Evolutionary conservation across 2,329 filamentous ascomycete genomes (phyloP).

Genomic region (Aspergillus brunneoviolaceus): DNA sequence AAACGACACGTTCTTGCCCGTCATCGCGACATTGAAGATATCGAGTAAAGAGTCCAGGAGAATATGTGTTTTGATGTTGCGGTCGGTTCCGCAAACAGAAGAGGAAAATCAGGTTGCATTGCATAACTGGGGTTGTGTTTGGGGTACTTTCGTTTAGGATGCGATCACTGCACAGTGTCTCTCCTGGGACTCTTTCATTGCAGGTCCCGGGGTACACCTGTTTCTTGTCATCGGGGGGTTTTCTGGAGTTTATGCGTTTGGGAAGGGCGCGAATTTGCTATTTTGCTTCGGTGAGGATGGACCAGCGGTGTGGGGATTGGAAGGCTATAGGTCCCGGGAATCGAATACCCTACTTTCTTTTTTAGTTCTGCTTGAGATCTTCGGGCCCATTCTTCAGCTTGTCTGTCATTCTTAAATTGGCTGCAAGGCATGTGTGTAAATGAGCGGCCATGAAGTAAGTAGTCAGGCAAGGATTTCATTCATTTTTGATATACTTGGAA

Average conservation of each 20-base stretch:
- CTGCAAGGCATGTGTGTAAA: background rate
- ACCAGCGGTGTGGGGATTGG: background rate
- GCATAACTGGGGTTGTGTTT: conserved; percentile 15
- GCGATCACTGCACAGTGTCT: conserved; percentile 1
- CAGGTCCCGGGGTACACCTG: background rate
- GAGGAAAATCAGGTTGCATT: conserved; percentile 14
- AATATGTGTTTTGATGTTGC: background rate
- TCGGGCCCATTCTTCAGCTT: background rate
- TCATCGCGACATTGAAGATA: conserved; percentile 58
- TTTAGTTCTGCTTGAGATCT: background rate
- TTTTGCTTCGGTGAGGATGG: background rate
- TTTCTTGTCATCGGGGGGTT: background rate
- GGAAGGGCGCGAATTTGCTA: background rate
- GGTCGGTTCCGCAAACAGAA: conserved; percentile 9
- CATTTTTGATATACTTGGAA: background rate
- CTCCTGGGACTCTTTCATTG: background rate
- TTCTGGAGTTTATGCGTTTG: conserved; percentile 5
- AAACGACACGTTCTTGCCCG: conserved; percentile 69
- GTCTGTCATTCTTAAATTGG: background rate
- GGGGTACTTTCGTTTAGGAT: conserved; percentile 12
- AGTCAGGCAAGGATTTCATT: background rate
- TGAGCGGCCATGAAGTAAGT: background rate
- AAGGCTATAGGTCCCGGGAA: background rate
- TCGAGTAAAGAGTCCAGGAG: conserved; percentile 30
- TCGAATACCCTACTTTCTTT: conserved; percentile 9